phyloP scores from a whole-genome alignment of 352 stramenopile species.

The Albugo candida region DNA sequence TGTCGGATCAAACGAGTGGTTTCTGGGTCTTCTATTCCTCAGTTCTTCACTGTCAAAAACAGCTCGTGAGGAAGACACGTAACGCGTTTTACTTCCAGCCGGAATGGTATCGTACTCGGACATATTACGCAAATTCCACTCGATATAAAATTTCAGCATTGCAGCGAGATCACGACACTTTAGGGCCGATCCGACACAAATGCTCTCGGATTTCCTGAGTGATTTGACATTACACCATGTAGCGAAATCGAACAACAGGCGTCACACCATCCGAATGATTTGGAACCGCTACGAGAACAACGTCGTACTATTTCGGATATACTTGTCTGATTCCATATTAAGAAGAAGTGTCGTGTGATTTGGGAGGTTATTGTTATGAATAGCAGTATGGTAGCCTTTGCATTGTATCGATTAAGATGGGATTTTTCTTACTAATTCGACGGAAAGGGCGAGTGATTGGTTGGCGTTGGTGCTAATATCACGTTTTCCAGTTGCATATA shows the following conservation, averaged over 20 bases:
- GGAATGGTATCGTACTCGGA: too few relatives aligned
- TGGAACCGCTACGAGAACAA: constrained; percentile 60
- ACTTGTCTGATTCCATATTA: constrained; percentile 15
- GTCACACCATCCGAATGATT: constrained; percentile 57
- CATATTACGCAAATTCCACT: constrained; percentile 22
- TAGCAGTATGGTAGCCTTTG: constrained; percentile 38
- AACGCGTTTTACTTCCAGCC: too few relatives aligned
- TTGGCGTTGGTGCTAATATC: constrained; percentile 58
- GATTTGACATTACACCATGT: constrained; percentile 35
- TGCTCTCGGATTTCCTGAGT: constrained; percentile 17
- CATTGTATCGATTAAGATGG: constrained; percentile 44
- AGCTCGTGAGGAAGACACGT: too few relatives aligned
- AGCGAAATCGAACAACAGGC: constrained; percentile 51
- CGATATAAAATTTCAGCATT: constrained; percentile 52
- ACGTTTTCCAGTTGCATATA: constrained; percentile 42
- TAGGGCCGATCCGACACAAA: constrained; percentile 30
- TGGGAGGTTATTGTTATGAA: constrained; percentile 53
- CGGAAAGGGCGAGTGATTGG: constrained; percentile 66
- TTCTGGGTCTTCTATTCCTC: too few relatives aligned
- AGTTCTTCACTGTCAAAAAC: too few relatives aligned
- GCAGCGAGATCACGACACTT: constrained; percentile 60
- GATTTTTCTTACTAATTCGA: constrained; percentile 60
- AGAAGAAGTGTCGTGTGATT: constrained; percentile 57
- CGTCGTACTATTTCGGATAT: constrained; percentile 61
- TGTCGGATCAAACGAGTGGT: too few relatives aligned